phyloP scores from a whole-genome alignment of 2,329 filamentous ascomycete genomes.

The Cordyceps javanica region DNA sequence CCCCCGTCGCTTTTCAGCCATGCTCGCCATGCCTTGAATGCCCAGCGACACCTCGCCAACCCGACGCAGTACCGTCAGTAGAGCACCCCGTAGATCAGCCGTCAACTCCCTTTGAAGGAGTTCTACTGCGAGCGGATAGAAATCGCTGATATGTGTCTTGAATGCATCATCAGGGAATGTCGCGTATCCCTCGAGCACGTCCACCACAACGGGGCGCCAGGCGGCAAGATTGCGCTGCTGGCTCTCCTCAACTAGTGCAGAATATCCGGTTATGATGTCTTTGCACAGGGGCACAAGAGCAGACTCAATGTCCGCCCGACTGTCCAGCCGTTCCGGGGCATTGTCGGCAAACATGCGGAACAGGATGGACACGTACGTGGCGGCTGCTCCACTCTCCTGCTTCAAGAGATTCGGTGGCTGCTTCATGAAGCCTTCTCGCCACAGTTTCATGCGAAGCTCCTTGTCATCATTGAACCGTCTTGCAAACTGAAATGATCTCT shows the following conservation, averaged over 20 bases:
- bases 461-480: constrained; percentile 98
- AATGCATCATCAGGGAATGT: constrained; percentile 79
- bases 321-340: constrained; percentile 72
- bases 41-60: constrained; percentile 73
- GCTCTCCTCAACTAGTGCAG: constrained; percentile 84
- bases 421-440: constrained; percentile 99
- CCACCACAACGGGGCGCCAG: constrained; percentile 94
- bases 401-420: constrained; percentile 96
- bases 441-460: constrained; percentile 86
- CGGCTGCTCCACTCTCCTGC: constrained; percentile 87
- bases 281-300: constrained; percentile 91
- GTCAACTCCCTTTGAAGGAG: constrained; percentile 77
- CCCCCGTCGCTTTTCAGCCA: constrained; percentile 30
- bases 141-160: constrained; percentile 68
- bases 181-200: constrained; percentile 88
- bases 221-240: constrained; percentile 96
- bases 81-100: constrained; percentile 66
- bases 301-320: constrained; percentile 76
- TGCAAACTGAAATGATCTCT: constrained; percentile 94
- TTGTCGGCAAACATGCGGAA: constrained; percentile 97
- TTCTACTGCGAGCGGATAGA: constrained; percentile 82
- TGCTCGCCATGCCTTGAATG: constrained; percentile 42
- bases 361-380: constrained; percentile 91
- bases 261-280: constrained; percentile 85
- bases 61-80: constrained; percentile 71